Evolutionary conservation across 2,329 filamentous ascomycete genomes (phyloP).

Genomic region (Ramichloridium luteum): DNA sequence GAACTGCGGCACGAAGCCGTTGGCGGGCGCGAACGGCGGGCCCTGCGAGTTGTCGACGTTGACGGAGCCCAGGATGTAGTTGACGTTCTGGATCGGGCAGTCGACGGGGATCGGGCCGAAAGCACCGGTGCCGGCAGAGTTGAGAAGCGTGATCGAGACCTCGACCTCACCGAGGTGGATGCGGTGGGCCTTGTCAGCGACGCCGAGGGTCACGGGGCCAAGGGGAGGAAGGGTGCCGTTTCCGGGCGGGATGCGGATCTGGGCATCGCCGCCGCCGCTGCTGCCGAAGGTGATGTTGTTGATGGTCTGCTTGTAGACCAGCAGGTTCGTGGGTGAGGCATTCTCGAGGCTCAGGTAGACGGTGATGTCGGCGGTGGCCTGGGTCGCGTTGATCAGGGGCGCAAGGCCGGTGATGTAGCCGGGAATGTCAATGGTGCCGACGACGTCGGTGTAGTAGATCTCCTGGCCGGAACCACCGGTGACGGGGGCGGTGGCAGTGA

Average conservation of each 20-base stretch:
- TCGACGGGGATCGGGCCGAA: slow-evolving; percentile 3
- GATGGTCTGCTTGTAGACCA: not conserved
- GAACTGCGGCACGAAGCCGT: not conserved
- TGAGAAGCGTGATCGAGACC: slow-evolving; percentile 2
- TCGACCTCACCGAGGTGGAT: slow-evolving; percentile 4
- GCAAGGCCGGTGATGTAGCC: slow-evolving; percentile 2
- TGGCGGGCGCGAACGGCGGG: slow-evolving; percentile 1
- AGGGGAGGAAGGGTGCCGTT: slow-evolving; percentile 2
- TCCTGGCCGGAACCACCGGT: slow-evolving; percentile 2
- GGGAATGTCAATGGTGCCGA: slow-evolving; percentile 3
- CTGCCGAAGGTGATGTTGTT: slow-evolving; percentile 3
- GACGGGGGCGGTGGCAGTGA: slow-evolving; percentile 5
- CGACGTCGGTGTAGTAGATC: slow-evolving; percentile 6
- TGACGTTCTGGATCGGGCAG: slow-evolving; percentile 1
- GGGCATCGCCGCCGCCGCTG: slow-evolving; percentile 1
- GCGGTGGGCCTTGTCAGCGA: slow-evolving; percentile 2
- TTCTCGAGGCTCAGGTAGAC: slow-evolving; percentile 2
- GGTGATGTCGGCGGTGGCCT: slow-evolving; percentile 3
- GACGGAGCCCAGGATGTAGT: slow-evolving; percentile 4
- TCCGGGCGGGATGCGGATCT: slow-evolving; percentile 3
- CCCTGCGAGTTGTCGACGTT: slow-evolving; percentile 2
- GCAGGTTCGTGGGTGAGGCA: slow-evolving; percentile 2
- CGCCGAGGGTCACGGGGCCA: slow-evolving; percentile 3
- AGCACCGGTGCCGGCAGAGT: slow-evolving; percentile 1
- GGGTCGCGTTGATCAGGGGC: slow-evolving; percentile 1